Conservation (phyloP, 441 rosid genomes). For the Omphalea diandra region DNA sequence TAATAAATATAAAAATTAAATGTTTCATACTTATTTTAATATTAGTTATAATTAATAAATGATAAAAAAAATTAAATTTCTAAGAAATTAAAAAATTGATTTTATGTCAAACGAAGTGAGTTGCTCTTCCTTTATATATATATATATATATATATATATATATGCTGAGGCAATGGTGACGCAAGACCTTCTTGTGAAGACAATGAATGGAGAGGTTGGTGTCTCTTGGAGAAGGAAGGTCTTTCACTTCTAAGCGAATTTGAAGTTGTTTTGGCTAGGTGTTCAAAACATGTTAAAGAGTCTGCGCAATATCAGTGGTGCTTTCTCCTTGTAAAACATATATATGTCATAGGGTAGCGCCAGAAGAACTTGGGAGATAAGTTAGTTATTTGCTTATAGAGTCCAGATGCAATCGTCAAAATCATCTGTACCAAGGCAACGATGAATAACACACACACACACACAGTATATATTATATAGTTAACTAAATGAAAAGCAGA, state of each 20-base stretch:
- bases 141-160: too few relatives aligned
- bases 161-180: slow-evolving; percentile 15
- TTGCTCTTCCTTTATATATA: too few relatives aligned
- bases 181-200: slow-evolving; percentile 74
- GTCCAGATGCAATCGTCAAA: slow-evolving; percentile 51
- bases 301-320: slow-evolving; percentile 30
- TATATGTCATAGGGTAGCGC: slow-evolving; percentile 18
- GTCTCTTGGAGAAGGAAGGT: slow-evolving; percentile 27
- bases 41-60: too few relatives aligned
- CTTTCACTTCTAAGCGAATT: slow-evolving; percentile 6
- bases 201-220: slow-evolving; percentile 51
- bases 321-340: slow-evolving; percentile 10
- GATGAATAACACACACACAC: background rate
- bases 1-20: too few relatives aligned
- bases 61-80: too few relatives aligned
- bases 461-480: background rate
- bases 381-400: slow-evolving; percentile 50
- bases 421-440: slow-evolving; percentile 4
- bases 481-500: background rate
- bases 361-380: slow-evolving; percentile 38
- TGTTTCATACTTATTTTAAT: too few relatives aligned
- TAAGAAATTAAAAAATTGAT: too few relatives aligned
- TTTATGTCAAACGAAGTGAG: too few relatives aligned
- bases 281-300: slow-evolving; percentile 17
- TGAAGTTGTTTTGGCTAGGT: slow-evolving; percentile 35